Conservation (phyloP, 805 yeast species). For the Saccharomycopsis javanensis region DNA sequence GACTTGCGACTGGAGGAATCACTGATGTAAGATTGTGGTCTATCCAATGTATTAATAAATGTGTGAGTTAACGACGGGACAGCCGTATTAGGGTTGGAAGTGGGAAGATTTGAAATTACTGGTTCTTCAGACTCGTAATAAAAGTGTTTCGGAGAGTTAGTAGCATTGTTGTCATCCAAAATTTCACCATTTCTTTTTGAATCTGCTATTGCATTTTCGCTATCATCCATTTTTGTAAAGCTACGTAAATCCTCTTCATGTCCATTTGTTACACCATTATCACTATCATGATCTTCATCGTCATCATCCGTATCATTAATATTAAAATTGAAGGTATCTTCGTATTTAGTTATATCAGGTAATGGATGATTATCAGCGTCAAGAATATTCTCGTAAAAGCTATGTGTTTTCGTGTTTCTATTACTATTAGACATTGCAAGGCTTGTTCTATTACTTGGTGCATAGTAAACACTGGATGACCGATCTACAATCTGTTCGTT, state of each 20-base stretch:
- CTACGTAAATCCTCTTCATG: background rate
- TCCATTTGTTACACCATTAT: background rate
- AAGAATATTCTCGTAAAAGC: constrained; percentile 4
- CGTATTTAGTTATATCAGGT: constrained; percentile 11
- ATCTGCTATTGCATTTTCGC: background rate
- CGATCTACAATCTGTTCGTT: constrained; percentile 7
- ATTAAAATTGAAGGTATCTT: background rate
- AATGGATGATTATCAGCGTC: constrained; percentile 9
- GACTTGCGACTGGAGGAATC: background rate
- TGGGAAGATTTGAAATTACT: background rate
- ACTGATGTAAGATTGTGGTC: background rate
- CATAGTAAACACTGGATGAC: constrained; percentile 9
- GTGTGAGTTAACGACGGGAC: background rate
- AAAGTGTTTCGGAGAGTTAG: background rate
- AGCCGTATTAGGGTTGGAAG: background rate
- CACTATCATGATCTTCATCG: constrained; percentile 1
- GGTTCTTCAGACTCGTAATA: background rate
- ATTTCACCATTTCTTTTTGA: constrained; percentile 1
- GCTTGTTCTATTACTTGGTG: constrained; percentile 9
- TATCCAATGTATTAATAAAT: background rate
- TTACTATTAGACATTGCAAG: constrained; percentile 6
- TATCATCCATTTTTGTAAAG: background rate
- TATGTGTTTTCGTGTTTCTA: constrained; percentile 16
- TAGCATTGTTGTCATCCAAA: background rate
- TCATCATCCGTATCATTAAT: constrained; percentile 2